These are phyloP conservation scores for Cadophora malorum DNA, from an alignment of 2,329 filamentous ascomycete species.

Conservation along the genomic window DNA sequence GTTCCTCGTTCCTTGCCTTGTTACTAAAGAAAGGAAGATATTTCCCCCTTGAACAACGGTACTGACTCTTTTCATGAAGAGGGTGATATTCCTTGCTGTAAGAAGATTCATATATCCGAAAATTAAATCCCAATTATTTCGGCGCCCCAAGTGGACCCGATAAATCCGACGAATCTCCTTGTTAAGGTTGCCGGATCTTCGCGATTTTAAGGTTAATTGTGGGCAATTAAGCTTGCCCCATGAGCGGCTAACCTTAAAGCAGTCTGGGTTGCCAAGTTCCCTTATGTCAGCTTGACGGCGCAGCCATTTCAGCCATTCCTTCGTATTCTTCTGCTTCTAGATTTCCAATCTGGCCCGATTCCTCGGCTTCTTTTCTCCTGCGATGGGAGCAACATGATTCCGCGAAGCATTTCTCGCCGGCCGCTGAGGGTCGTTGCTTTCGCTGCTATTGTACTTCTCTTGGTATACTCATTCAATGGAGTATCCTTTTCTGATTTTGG, in stretches of 20 bases:
- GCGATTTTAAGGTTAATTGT: not conserved
- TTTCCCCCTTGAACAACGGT: no score
- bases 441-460: slow-evolving; percentile 6
- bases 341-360: not conserved
- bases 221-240: not conserved
- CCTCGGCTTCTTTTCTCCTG: not conserved
- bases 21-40: no score
- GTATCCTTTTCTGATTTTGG: not conserved
- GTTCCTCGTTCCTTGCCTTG: no score
- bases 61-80: no score
- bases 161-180: not conserved
- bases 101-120: not conserved
- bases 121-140: not conserved
- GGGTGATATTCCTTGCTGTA: no score
- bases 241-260: not conserved
- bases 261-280: not conserved
- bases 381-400: slow-evolving; percentile 11
- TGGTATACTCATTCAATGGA: not conserved
- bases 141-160: not conserved
- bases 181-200: not conserved
- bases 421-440: slow-evolving; percentile 8
- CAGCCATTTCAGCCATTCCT: not conserved
- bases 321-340: slow-evolving; percentile 5
- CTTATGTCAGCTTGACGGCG: slow-evolving; percentile 10
- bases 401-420: slow-evolving; percentile 15